Conservation (phyloP, 345 rosid genomes). For the Cardiospermum halicacabum region DNA sequence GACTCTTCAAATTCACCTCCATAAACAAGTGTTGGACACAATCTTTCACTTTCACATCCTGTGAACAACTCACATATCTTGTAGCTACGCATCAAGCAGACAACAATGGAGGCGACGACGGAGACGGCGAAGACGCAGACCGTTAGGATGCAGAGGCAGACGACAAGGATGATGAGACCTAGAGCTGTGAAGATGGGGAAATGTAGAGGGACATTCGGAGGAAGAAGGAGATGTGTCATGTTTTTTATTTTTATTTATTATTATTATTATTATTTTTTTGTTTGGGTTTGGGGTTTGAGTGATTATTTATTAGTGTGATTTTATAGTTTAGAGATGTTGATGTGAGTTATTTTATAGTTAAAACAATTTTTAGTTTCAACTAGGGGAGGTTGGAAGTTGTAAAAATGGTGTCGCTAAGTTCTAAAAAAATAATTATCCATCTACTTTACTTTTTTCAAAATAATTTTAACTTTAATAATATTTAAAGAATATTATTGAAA, state of each 20-base stretch:
- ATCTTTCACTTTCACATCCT: background rate
- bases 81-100: background rate
- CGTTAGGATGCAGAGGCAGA: background rate
- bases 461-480: too few species aligned
- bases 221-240: background rate
- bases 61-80: background rate
- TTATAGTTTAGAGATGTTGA: too few species aligned
- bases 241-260: background rate
- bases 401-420: too few species aligned
- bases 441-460: too few species aligned
- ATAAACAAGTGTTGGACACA: conserved; percentile 10
- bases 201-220: background rate
- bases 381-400: too few species aligned
- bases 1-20: background rate
- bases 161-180: background rate
- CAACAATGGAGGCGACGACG: background rate
- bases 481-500: too few species aligned
- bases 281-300: too few species aligned
- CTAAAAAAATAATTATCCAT: too few species aligned
- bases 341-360: too few species aligned
- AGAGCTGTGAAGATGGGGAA: background rate
- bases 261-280: too few species aligned
- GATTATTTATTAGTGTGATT: too few species aligned
- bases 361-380: too few species aligned
- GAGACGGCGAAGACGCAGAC: background rate